Evolutionary conservation across 805 yeast species (phyloP).

Genomic region (Starmerella etchellsii): DNA sequence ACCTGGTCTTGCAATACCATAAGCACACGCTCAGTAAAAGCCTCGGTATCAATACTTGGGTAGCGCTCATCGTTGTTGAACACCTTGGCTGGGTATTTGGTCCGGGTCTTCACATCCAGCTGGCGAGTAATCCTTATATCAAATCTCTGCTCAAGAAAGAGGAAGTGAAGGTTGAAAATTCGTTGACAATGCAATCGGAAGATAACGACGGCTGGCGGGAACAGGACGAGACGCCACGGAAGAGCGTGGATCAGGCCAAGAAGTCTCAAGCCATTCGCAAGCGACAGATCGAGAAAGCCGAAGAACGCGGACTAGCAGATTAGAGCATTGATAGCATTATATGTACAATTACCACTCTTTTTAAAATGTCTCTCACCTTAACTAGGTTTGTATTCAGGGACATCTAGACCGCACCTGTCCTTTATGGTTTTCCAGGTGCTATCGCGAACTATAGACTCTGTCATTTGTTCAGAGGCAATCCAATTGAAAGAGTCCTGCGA

Average conservation of each 20-base stretch:
- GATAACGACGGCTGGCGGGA: not conserved
- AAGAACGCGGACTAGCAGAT: constrained; percentile 1
- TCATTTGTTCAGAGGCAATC: constrained; percentile 15
- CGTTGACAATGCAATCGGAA: constrained; percentile 3
- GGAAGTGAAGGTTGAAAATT: constrained; percentile 13
- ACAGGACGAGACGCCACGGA: not conserved
- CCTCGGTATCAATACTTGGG: constrained; percentile 27
- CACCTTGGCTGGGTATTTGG: constrained; percentile 29
- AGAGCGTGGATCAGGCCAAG: constrained; percentile 4
- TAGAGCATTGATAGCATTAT: no score
- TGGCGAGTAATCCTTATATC: constrained; percentile 26
- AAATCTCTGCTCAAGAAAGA: constrained; percentile 16
- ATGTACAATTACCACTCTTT: no score
- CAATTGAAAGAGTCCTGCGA: constrained; percentile 8
- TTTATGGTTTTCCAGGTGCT: constrained; percentile 12
- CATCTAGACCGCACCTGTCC: constrained; percentile 13
- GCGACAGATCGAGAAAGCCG: constrained; percentile 15
- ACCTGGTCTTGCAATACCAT: constrained; percentile 13
- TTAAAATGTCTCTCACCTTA: no score
- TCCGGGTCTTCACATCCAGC: constrained; percentile 27
- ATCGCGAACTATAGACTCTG: constrained; percentile 16
- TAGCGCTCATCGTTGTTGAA: constrained; percentile 25
- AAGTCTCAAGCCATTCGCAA: constrained; percentile 12
- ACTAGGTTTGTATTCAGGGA: constrained; percentile 6
- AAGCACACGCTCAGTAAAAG: constrained; percentile 13